phyloP scores from a whole-genome alignment of 2,329 filamentous ascomycete genomes.

The Trichoderma harzianum region DNA sequence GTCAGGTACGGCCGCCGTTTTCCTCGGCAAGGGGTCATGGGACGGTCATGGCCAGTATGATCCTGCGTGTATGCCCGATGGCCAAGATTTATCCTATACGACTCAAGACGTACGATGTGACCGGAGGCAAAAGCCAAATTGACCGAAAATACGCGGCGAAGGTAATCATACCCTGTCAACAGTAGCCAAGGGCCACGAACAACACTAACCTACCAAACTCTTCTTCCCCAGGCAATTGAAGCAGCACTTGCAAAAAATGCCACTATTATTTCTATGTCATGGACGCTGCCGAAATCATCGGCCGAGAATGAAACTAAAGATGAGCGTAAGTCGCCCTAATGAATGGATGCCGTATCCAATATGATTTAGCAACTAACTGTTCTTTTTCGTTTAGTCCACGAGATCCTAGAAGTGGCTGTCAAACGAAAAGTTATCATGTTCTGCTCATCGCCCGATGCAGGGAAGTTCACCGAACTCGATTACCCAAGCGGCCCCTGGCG shows the following conservation, averaged over 20 bases:
- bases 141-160: not conserved
- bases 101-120: constrained; percentile 1
- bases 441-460: too few relatives aligned
- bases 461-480: not conserved
- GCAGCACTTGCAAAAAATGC: not conserved
- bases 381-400: too few relatives aligned
- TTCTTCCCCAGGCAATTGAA: not conserved
- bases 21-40: constrained; percentile 18
- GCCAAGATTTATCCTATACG: constrained; percentile 26
- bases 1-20: not conserved
- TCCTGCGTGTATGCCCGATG: constrained; percentile 26
- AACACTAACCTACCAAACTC: too few relatives aligned
- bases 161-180: not conserved
- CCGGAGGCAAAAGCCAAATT: not conserved
- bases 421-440: too few relatives aligned
- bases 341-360: not conserved
- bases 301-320: not conserved
- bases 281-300: not conserved
- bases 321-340: not conserved
- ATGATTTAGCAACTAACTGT: too few relatives aligned
- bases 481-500: not conserved
- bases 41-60: constrained; percentile 27
- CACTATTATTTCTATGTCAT: not conserved
- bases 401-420: too few relatives aligned
- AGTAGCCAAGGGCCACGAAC: too few relatives aligned